A percentile compares a stretch with the other conserved stretches of the same genome.
Conservation (phyloP, 441 rosid species). For the Manihot esculenta region DNA sequence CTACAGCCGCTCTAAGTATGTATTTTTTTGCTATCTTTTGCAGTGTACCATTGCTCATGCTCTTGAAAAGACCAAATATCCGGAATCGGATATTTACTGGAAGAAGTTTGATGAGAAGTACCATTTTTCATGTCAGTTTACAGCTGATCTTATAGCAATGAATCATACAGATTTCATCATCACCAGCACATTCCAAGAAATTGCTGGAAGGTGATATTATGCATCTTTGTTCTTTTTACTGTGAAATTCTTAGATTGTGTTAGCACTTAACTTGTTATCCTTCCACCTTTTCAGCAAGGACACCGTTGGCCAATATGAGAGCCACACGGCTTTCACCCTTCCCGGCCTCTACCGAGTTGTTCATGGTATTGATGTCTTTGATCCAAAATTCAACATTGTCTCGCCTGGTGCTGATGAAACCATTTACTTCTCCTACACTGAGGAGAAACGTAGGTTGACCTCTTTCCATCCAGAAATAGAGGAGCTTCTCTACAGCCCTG, state of each 20-base stretch:
- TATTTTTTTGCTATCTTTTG: conserved; percentile 3
- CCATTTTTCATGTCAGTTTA: conserved; percentile 95
- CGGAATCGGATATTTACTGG: conserved; percentile 96
- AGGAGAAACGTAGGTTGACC: conserved; percentile 63
- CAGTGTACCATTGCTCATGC: conserved; percentile 99
- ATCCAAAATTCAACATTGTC: conserved; percentile 95
- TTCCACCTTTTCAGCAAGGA: conserved; percentile 67
- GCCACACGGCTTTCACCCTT: conserved; percentile 93
- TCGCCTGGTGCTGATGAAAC: conserved; percentile 94
- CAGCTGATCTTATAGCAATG: conserved; percentile 94
- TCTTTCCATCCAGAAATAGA: conserved; percentile 77
- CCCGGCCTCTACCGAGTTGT: conserved; percentile 95
- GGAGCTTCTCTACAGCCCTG: conserved; percentile 80
- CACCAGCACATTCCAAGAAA: conserved; percentile 97
- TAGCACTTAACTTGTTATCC: background rate
- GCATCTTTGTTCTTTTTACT: background rate
- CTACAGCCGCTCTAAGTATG: background rate
- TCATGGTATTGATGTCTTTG: conserved; percentile 90
- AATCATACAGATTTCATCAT: conserved; percentile 95
- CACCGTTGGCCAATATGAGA: conserved; percentile 92
- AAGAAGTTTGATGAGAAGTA: conserved; percentile 87
- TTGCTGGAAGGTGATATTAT: conserved; percentile 79
- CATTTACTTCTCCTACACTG: conserved; percentile 80
- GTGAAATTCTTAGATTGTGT: background rate
- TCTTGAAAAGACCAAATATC: conserved; percentile 91